Evolutionary conservation across 306 rosid genomes (phyloP), one percentile per base, ranked within the genome.

Genomic region (Vicia villosa): DNA sequence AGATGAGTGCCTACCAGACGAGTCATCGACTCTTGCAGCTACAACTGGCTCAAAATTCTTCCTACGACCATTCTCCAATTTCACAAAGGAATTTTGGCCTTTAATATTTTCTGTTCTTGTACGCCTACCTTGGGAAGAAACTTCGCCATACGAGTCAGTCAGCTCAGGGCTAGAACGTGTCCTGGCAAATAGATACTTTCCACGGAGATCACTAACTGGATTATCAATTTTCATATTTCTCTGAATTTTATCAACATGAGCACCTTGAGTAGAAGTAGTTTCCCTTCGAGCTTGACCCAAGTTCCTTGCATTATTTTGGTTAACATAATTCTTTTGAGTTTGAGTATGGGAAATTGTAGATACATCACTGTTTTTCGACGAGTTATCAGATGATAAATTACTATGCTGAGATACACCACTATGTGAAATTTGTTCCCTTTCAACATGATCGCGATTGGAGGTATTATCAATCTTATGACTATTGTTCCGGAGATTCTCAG

Each of bases 141-240:
- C 82, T 78, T 87, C 97, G 65, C 91, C 83, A 54, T 77, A 89
- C 5, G 95, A 72, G 63, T 95, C 96, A 10, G 95, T 91, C 68
- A 95, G 87, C 87, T 95, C 99, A 24, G 99, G 97, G 75, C 99
- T 95, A 63, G 99, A 95, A 10, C 80, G 96, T 52, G 99, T 95
- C 83, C 99, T 87, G n/a, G 88, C 92, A 86, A 91, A 87, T 42
- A 84, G 86, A 77, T 87, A 86, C 79, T 80, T 83, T 19, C 93
- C 96, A 14, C 85, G 95, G 62, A 82, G 32, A 60, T 89, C 97
- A 77, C 65, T 79, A 37, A 69, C 74, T 65, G 77, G 58, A 66
- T 76, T 82, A 57, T 79, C 77, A 0, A 70, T 59, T 78, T 78
- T 85, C 67, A 81, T 41, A 84, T 79, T 85, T 87, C 76, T 80